Evolutionary conservation across 2,329 filamentous ascomycete species (phyloP), one percentile per base, ranked within the genome.

Genomic region (Phaeomoniella chlamydospora): DNA sequence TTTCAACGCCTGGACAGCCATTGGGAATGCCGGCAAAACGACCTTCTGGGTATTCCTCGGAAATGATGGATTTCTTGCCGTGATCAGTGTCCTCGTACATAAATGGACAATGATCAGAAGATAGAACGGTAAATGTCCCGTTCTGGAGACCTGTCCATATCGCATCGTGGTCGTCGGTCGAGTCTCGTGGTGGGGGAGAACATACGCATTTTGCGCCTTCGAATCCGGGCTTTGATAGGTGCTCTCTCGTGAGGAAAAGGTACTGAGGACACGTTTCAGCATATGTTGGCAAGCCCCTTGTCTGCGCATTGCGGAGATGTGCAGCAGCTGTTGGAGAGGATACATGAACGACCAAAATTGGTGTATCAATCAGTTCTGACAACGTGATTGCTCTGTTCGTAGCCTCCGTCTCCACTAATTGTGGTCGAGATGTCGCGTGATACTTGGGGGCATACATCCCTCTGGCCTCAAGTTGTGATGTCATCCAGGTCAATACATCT

Each of bases 231-330:
- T 54, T 53, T 18, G 60, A 56, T 4, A 69, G 52, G 34, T 63
- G 54, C 5, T 59, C 54, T n/a, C 63, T 59, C 1, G 66, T 65
- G n/a, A 74, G 54, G 42, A 69, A 68, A 12, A 74, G 57, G 42
- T 74, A 74, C 38, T 74, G 70, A 3, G 70, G 70, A 45, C 70
- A 74, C 1, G 70, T 74, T 48, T 73, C 69, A 2, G 65, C 70
- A 41, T 69, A 66, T 15, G 73, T 58, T 0, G 70, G 68, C 6
- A 71, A 54, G 0, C 64, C 59, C 3, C 58, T 48, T 5, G 61
- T 62, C 45, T 73, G 68, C 0, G 70, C 69, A 13, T 56, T 49
- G 15, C 65, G 59, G 36, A 72, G 64, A 41, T 67, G 62, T 3
- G 54, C 49, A 9, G 66, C 61, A 2, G 68, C 68, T 4, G 56